Evolutionary conservation across 495 filamentous ascomycete genomes (phyloP), one percentile per base, ranked within the genome.

Genomic region (Penicillium coprophilum): DNA sequence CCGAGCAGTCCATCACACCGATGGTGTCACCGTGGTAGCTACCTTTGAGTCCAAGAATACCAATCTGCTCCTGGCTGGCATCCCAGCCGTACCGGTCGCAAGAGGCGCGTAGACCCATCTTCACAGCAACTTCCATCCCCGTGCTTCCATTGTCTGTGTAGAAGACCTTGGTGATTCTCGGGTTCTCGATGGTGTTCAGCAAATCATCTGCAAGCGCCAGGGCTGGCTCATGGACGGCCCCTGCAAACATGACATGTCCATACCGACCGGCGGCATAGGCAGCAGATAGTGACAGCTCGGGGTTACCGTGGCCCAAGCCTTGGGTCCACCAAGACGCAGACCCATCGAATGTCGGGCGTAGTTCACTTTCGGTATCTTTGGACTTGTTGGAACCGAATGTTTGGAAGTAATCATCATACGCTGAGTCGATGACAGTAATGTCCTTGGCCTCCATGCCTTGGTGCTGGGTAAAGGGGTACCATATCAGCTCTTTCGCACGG

Each of bases 251-350:
- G 23, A 92, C 87, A 68, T 92, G 89, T 3, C 89, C 89, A 61
- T 92, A 92, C 23, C 88, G 80, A n/a, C 89, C 88, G 4, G 89
- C 86, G 1, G 89, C 89, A 65, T 91, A 87, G 2, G 89, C 87
- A 4, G 87, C 87, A 0, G 86, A 81, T 6, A 91, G 77, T 8
- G 87, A 76, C 6, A 92, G 76, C 0, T 73, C 67, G 0, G 87
- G 82, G 58, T 87, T 89, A 13, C 83, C 87, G 60, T 92, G 89
- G 8, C 89, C 89, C 6, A 92, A 77, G 9, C 89, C 89, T 69
- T 92, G 89, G 1, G 89, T 92, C 89, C 89, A 92, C 89, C 89
- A 92, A 0, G 88, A 91, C 17, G 87, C 89, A 0, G 88, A 91
- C 19, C 83, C 89, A 55, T 92, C 89, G 47, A 91, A 90, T 0